phyloP scores from a whole-genome alignment of 176 grass and related monocot genomes.

The Cymbopogon citratus region DNA sequence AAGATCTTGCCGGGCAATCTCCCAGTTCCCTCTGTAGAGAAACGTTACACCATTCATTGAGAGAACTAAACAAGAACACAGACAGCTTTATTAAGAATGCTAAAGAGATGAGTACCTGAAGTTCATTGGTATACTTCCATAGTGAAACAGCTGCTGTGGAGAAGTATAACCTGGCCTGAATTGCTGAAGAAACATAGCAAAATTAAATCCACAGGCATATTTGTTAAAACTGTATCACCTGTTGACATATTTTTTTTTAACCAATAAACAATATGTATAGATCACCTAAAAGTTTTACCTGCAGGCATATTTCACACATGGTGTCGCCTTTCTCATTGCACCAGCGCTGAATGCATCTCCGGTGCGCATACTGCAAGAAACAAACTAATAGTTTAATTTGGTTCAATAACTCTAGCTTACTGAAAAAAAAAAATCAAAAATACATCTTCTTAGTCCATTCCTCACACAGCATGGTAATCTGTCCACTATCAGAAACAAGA shows the following conservation, averaged over 20 bases:
- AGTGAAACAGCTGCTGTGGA: conserved; percentile 77
- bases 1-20: conserved; percentile 52
- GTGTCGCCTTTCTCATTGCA: conserved; percentile 95
- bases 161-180: conserved; percentile 86
- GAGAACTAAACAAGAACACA: neutral
- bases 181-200: conserved; percentile 50
- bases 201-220: conserved; percentile 15
- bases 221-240: neutral
- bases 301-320: conserved; percentile 86
- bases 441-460: neutral
- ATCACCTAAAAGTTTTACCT: conserved; percentile 39
- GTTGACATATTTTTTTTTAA: neutral
- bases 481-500: neutral
- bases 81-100: conserved; percentile 3
- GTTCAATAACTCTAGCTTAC: neutral
- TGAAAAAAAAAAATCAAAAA: too few species aligned
- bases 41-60: conserved; percentile 11
- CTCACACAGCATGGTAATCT: neutral
- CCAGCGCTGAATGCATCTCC: conserved; percentile 89
- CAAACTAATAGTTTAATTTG: conserved; percentile 1
- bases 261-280: neutral
- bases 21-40: conserved; percentile 68
- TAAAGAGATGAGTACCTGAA: conserved; percentile 55
- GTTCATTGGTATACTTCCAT: conserved; percentile 84
- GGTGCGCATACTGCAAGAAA: conserved; percentile 66